Percentiles rank a stretch among this genome's conserved stretches.
Evolutionary conservation across 2,329 filamentous ascomycete species (phyloP).

Genomic region (Phoma sp.): DNA sequence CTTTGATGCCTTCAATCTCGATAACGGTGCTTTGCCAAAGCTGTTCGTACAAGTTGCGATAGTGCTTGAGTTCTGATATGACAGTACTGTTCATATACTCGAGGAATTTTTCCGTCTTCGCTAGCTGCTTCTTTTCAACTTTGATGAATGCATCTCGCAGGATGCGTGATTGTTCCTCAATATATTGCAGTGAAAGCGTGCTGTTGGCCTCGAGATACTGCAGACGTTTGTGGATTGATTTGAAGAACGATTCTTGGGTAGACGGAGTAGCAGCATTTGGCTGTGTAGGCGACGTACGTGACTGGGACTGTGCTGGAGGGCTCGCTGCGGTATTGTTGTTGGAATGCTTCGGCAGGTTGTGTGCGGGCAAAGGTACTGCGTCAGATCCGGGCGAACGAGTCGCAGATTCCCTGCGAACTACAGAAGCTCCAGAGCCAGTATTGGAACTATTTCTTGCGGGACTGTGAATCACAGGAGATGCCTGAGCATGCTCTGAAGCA

Average conservation of each 20-base stretch:
- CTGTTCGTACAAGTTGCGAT: conserved; percentile 86
- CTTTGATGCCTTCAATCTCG: conserved; percentile 86
- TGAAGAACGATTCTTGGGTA: conserved; percentile 98
- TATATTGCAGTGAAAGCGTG: conserved; percentile 91
- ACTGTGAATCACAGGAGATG: not conserved
- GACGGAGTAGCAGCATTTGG: conserved; percentile 71
- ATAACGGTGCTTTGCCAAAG: conserved; percentile 96
- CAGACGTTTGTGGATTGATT: conserved; percentile 90
- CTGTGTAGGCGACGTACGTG: conserved; percentile 52
- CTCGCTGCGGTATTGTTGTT: conserved; percentile 29
- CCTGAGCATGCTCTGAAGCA: conserved; percentile 3
- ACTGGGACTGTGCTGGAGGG: conserved; percentile 25
- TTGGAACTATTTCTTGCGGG: conserved; percentile 3
- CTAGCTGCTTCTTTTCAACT: conserved; percentile 85
- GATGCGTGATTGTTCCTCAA: conserved; percentile 93
- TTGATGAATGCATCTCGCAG: conserved; percentile 85
- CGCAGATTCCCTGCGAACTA: conserved; percentile 15
- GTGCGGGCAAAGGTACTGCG: conserved; percentile 17
- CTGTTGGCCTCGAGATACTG: conserved; percentile 92
- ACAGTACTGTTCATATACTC: conserved; percentile 88
- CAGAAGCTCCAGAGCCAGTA: conserved; percentile 8
- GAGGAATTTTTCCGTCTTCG: conserved; percentile 83
- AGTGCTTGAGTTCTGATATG: conserved; percentile 68
- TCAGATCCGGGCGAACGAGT: conserved; percentile 22
- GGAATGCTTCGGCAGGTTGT: conserved; percentile 19